These are phyloP conservation scores for Rhypophila decipiens DNA, from an alignment of 495 filamentous ascomycete species.

Conservation along the genomic window DNA sequence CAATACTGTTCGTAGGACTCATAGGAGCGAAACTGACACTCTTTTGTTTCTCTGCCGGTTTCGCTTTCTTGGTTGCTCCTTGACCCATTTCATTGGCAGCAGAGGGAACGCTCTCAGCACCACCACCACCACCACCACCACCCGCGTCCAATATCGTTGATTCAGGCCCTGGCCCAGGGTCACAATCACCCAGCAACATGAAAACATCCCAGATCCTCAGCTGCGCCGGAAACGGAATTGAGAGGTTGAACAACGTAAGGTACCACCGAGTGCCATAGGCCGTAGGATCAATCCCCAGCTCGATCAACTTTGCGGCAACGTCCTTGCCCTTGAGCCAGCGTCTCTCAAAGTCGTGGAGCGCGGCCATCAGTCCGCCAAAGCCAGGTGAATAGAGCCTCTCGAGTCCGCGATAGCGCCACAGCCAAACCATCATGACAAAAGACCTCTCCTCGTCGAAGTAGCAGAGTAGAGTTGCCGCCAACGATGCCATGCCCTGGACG, in stretches of 20 bases:
- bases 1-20: neutral
- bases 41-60: slow-evolving; percentile 1
- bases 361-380: slow-evolving; percentile 81
- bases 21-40: neutral
- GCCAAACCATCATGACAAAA: slow-evolving; percentile 89
- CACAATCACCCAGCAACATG: slow-evolving; percentile 83
- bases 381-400: slow-evolving; percentile 77
- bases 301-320: slow-evolving; percentile 70
- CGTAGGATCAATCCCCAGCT: slow-evolving; percentile 76
- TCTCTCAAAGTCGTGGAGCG: slow-evolving; percentile 80
- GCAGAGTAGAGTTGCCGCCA: slow-evolving; percentile 88
- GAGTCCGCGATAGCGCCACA: slow-evolving; percentile 85
- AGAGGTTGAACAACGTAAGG: slow-evolving; percentile 95
- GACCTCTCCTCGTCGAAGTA: slow-evolving; percentile 94
- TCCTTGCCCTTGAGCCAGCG: slow-evolving; percentile 74
- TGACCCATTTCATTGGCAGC: slow-evolving; percentile 10
- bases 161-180: too few species aligned
- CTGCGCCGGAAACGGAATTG: slow-evolving; percentile 91
- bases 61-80: neutral
- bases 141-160: too few species aligned
- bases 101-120: neutral
- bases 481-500: slow-evolving; percentile 95
- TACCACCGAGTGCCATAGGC: slow-evolving; percentile 97
- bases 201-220: slow-evolving; percentile 99
- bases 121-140: slow-evolving; percentile 41